A percentile compares a stretch with the other conserved stretches of the same genome.
These are phyloP conservation scores for Holtermannia corniformis DNA, from an alignment of 768 basidiomycete genomes.

Conservation along the genomic window DNA sequence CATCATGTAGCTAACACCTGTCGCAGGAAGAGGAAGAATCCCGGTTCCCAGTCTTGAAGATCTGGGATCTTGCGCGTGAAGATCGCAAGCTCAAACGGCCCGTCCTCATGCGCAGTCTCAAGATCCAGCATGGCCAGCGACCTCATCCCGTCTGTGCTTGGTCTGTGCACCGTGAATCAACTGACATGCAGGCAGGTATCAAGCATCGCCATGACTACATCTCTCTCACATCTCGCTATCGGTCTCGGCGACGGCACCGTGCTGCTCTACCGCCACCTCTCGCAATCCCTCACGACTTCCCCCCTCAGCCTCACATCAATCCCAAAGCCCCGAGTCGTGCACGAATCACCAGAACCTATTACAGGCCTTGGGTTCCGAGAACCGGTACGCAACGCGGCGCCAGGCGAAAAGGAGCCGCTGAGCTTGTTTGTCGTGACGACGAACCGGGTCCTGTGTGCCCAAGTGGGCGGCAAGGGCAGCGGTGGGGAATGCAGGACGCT, in stretches of 20 bases:
- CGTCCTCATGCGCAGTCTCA: slow-evolving; percentile 60
- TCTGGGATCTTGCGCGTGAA: slow-evolving; percentile 72
- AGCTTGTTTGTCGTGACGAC: slow-evolving; percentile 78
- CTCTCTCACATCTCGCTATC: slow-evolving; percentile 74
- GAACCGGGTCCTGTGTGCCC: slow-evolving; percentile 59
- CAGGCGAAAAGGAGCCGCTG: slow-evolving; percentile 38
- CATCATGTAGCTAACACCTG: slow-evolving; percentile 48
- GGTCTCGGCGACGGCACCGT: slow-evolving; percentile 94
- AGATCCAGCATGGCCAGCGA: slow-evolving; percentile 63
- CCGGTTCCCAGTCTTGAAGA: slow-evolving; percentile 49
- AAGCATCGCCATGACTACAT: slow-evolving; percentile 65
- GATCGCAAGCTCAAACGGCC: slow-evolving; percentile 60
- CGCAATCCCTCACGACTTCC: slow-evolving; percentile 70
- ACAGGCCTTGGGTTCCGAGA: slow-evolving; percentile 85
- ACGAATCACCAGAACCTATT: slow-evolving; percentile 76
- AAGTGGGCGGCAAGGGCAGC: slow-evolving; percentile 62
- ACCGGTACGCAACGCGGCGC: slow-evolving; percentile 40
- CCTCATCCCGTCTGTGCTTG: slow-evolving; percentile 61
- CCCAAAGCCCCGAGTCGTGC: slow-evolving; percentile 76
- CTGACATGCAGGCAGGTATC: slow-evolving; percentile 50
- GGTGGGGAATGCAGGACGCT: slow-evolving; percentile 58
- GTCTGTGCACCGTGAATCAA: slow-evolving; percentile 3
- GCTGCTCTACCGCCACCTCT: slow-evolving; percentile 77
- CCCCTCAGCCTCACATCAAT: slow-evolving; percentile 58
- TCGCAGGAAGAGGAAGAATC: slow-evolving; percentile 46